phyloP scores from a whole-genome alignment of 441 rosid genomes.

The Breynia disticha region DNA sequence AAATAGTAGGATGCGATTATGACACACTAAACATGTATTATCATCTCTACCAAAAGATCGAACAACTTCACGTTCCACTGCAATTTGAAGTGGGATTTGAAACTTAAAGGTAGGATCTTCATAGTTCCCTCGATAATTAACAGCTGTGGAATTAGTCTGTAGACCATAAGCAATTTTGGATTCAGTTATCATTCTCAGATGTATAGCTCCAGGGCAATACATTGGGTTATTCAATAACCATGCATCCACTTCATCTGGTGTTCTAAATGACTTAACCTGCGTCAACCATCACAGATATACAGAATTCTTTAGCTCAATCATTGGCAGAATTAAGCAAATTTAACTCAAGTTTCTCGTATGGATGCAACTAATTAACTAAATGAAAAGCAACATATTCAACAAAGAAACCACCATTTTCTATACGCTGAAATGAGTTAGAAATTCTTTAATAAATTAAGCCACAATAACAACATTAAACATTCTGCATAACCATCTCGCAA shows the following conservation, averaged over 20 bases:
- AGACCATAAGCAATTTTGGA: conserved; percentile 65
- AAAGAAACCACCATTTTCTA: no score
- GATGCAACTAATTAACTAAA: not conserved
- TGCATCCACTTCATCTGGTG: conserved; percentile 53
- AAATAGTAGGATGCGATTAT: no score
- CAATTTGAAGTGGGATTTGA: conserved; percentile 83
- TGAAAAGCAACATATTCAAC: not conserved
- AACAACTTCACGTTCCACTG: conserved; percentile 92
- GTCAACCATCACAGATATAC: not conserved
- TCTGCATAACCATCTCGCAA: no score
- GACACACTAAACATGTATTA: no score
- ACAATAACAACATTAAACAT: no score
- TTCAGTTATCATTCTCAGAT: conserved; percentile 44
- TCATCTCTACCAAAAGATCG: conserved; percentile 63
- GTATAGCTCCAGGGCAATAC: conserved; percentile 70
- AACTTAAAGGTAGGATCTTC: conserved; percentile 92
- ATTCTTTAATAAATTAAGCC: no score
- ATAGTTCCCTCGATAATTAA: conserved; percentile 33
- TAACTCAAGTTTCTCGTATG: not conserved
- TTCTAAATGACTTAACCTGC: conserved; percentile 68
- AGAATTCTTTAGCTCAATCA: no score
- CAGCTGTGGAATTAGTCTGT: conserved; percentile 72
- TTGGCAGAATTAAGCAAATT: not conserved
- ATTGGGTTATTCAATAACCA: conserved; percentile 57
- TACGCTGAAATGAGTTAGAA: no score